Conservation (phyloP, 2,329 filamentous ascomycete genomes). For the Aspergillus puulaauensis region DNA sequence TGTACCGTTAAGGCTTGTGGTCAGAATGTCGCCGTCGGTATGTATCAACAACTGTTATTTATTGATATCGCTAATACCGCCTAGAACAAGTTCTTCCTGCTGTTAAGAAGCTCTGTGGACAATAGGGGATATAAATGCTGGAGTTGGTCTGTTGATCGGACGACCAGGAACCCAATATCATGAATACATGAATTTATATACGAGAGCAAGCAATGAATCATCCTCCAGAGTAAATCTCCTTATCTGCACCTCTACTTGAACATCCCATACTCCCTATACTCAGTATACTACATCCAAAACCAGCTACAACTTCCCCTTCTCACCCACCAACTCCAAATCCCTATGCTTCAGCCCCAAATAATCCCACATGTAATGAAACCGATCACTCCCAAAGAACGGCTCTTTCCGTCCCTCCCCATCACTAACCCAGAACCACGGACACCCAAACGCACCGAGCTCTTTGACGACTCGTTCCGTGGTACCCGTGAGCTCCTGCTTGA, state of each 20-base stretch:
- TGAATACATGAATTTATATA: too few relatives aligned
- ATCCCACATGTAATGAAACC: constrained; percentile 62
- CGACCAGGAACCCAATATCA: too few relatives aligned
- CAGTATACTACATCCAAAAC: background rate
- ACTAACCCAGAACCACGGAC: constrained; percentile 72
- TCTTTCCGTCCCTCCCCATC: constrained; percentile 55
- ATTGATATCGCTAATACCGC: background rate
- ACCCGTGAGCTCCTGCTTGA: constrained; percentile 55
- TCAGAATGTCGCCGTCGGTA: background rate
- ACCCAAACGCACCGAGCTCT: constrained; percentile 69
- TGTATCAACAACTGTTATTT: background rate
- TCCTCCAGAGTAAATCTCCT: too few relatives aligned
- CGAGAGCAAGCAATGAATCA: too few relatives aligned
- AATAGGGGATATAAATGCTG: too few relatives aligned
- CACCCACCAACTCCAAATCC: constrained; percentile 25
- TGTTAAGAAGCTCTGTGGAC: background rate
- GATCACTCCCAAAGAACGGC: constrained; percentile 77
- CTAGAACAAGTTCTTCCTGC: background rate
- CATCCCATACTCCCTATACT: too few relatives aligned
- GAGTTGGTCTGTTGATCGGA: too few relatives aligned
- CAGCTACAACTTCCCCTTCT: background rate
- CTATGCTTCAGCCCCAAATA: constrained; percentile 56
- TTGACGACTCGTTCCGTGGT: constrained; percentile 61
- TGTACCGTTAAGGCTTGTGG: background rate
- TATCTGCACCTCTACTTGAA: too few relatives aligned